Conservation (phyloP, 441 rosid genomes). For the Adansonia gregorii region DNA sequence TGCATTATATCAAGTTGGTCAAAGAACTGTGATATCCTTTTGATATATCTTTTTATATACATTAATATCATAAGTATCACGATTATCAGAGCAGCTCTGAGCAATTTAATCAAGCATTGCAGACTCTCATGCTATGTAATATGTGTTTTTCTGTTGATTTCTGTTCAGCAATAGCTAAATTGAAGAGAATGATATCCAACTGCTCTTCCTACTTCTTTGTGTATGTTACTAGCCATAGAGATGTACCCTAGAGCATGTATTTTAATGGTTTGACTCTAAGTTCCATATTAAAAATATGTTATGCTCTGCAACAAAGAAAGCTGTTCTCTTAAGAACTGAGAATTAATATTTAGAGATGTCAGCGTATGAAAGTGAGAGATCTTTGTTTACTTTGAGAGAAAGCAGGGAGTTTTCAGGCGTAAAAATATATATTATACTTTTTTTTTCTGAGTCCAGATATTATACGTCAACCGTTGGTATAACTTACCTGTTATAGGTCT, state of each 20-base stretch:
- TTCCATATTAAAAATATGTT: not conserved
- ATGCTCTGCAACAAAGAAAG: not conserved
- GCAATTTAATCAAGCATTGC: not conserved
- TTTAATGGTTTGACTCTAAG: not conserved
- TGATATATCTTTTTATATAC: not conserved
- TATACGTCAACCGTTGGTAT: not conserved
- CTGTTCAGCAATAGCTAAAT: not conserved
- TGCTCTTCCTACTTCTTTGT: not conserved
- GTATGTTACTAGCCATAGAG: not conserved
- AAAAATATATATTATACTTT: not conserved
- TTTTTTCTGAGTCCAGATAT: not conserved
- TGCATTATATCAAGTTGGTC: conserved; percentile 7
- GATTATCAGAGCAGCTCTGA: not conserved
- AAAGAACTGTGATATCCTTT: not conserved
- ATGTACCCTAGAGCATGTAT: not conserved
- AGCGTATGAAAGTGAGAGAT: not conserved
- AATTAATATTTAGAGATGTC: not conserved
- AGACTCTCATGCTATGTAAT: not conserved
- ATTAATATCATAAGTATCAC: not conserved
- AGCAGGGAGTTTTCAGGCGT: not conserved
- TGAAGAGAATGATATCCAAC: not conserved
- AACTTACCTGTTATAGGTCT: not conserved
- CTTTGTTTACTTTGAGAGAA: not conserved
- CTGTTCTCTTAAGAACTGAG: not conserved
- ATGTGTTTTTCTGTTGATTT: not conserved